Conservation (phyloP, 169 alveolate species). For the Plasmodium relictum region DNA sequence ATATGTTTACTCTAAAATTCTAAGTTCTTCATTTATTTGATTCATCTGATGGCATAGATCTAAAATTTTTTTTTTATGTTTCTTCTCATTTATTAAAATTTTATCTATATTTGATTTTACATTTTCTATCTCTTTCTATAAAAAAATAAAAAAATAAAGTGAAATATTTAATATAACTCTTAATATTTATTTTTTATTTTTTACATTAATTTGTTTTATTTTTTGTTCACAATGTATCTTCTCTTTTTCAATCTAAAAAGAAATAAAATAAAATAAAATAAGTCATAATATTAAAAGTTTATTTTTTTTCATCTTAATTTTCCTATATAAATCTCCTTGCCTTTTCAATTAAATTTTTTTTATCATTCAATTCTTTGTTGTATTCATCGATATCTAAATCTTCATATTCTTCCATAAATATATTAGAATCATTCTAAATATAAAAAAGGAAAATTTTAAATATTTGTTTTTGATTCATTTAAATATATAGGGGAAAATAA, state of each 20-base stretch:
- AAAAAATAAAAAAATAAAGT: background rate
- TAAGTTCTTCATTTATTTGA: constrained; percentile 71
- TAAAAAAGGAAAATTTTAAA: background rate
- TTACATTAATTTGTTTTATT: constrained; percentile 60
- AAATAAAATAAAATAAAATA: constrained; percentile 9
- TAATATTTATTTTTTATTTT: background rate
- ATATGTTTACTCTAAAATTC: constrained; percentile 68
- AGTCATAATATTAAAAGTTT: background rate
- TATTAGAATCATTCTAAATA: constrained; percentile 48
- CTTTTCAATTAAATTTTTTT: constrained; percentile 34
- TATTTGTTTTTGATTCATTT: background rate
- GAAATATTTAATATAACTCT: background rate
- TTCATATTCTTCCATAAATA: constrained; percentile 74
- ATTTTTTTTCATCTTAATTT: background rate
- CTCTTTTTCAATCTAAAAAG: constrained; percentile 61
- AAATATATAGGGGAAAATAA: background rate
- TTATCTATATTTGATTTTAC: constrained; percentile 56
- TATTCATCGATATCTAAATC: constrained; percentile 69
- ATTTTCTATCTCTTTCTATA: constrained; percentile 64
- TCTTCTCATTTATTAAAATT: constrained; percentile 68
- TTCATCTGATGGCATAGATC: constrained; percentile 74
- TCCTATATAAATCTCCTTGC: constrained; percentile 5
- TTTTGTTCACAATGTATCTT: constrained; percentile 61
- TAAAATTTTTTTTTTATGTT: constrained; percentile 64
- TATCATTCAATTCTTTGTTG: constrained; percentile 38